Evolutionary conservation across 1,284 basidiomycete genomes (phyloP).

Genomic region (Ustilago lituana): DNA sequence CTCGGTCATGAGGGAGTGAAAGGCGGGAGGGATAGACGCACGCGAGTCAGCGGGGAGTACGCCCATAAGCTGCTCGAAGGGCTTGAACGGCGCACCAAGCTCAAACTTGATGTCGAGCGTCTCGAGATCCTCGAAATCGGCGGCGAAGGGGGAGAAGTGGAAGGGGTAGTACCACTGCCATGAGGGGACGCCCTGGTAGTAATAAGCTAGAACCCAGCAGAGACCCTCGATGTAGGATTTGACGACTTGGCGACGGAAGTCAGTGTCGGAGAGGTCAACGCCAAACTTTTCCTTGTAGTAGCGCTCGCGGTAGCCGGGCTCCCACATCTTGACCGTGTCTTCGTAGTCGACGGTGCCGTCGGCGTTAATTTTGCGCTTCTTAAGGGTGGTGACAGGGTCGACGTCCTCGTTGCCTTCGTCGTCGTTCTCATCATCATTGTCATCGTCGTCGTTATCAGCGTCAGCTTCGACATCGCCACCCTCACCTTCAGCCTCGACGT

Average conservation of each 20-base stretch:
- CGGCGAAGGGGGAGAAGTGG: constrained; percentile 97
- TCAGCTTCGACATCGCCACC: constrained; percentile 72
- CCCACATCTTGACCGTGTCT: constrained; percentile 85
- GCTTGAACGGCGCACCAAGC: constrained; percentile 87
- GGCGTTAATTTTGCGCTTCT: constrained; percentile 60
- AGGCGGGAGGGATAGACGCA: constrained; percentile 83
- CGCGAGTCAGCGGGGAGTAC: constrained; percentile 94
- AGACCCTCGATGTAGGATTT: constrained; percentile 90
- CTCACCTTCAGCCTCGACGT: constrained; percentile 64
- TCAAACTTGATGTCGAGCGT: constrained; percentile 82
- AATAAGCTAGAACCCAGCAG: constrained; percentile 95
- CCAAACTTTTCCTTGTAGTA: constrained; percentile 97
- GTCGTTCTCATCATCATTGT: constrained; percentile 70
- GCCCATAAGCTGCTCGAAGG: constrained; percentile 97
- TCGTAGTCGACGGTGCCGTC: constrained; percentile 79
- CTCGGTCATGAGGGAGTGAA: constrained; percentile 88
- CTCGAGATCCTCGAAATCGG: constrained; percentile 82
- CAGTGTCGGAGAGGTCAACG: constrained; percentile 76
- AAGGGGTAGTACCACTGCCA: constrained; percentile 99
- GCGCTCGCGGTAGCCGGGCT: constrained; percentile 79
- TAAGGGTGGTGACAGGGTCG: constrained; percentile 52
- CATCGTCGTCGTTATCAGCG: constrained; percentile 69
- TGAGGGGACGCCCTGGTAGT: constrained; percentile 93
- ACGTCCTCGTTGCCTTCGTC: constrained; percentile 69
- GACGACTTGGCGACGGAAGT: constrained; percentile 82